These are phyloP conservation scores for Cephalotrichum gorgonifer DNA, from an alignment of 2,329 filamentous ascomycete species.

Conservation along the genomic window DNA sequence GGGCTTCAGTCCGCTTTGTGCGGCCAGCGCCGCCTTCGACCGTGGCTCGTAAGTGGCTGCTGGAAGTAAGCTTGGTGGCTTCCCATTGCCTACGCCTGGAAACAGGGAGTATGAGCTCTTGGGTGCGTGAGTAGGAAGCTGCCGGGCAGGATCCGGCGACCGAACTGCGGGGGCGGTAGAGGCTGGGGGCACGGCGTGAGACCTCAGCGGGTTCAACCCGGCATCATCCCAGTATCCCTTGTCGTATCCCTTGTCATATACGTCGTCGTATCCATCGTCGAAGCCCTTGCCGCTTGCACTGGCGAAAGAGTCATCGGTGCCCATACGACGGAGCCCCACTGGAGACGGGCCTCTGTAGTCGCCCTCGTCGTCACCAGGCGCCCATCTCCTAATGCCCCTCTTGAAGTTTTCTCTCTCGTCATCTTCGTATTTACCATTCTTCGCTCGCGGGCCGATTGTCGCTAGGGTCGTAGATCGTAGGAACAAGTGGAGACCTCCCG, in stretches of 20 bases:
- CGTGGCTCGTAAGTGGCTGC: constrained; percentile 33
- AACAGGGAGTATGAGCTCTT: constrained; percentile 30
- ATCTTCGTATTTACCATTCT: constrained; percentile 22
- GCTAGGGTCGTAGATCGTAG: constrained; percentile 52
- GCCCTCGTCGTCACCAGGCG: constrained; percentile 12
- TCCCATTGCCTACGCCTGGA: constrained; percentile 16
- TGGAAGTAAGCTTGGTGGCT: constrained; percentile 29
- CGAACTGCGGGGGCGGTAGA: neutral
- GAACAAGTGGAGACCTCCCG: constrained; percentile 56
- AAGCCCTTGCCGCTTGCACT: constrained; percentile 2
- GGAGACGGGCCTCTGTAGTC: neutral
- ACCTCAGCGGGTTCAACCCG: constrained; percentile 20
- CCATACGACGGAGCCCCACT: constrained; percentile 12
- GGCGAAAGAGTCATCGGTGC: constrained; percentile 23
- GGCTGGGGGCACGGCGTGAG: constrained; percentile 18
- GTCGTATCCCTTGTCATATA: neutral
- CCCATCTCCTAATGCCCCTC: constrained; percentile 35
- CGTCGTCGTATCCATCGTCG: neutral
- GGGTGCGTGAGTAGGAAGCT: constrained; percentile 15
- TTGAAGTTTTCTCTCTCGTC: constrained; percentile 32
- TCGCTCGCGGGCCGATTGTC: constrained; percentile 39
- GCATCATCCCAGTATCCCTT: constrained; percentile 4
- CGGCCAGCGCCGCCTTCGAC: neutral
- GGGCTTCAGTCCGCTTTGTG: constrained; percentile 16
- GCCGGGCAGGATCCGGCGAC: constrained; percentile 7